phyloP scores from a whole-genome alignment of 441 rosid genomes.

The Eutrema salsugineum region DNA sequence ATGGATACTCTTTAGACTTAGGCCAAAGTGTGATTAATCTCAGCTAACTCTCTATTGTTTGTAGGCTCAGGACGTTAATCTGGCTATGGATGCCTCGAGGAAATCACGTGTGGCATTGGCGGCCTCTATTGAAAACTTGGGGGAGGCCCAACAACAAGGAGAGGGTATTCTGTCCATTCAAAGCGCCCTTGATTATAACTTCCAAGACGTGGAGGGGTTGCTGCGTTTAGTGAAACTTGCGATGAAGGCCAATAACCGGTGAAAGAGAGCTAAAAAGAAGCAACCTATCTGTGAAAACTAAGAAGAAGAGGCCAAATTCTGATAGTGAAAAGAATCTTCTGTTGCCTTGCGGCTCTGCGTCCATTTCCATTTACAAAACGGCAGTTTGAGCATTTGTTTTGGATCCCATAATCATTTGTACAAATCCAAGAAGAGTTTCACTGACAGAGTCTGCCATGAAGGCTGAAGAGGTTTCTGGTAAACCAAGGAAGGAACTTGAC shows the following conservation, averaged over 20 bases:
- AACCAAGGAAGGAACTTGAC: conserved; percentile 20
- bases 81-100: conserved; percentile 94
- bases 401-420: conserved; percentile 19
- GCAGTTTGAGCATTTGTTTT: conserved; percentile 1
- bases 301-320: conserved; percentile 24
- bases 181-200: conserved; percentile 91
- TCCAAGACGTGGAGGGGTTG: conserved; percentile 85
- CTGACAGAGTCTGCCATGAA: conserved; percentile 10
- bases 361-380: not conserved
- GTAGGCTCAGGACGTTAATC: conserved; percentile 82
- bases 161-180: conserved; percentile 64
- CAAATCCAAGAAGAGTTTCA: conserved; percentile 16
- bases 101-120: conserved; percentile 69
- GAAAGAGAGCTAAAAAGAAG: conserved; percentile 21
- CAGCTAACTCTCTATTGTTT: conserved; percentile 22
- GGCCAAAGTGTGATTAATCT: conserved; percentile 9
- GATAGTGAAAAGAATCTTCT: conserved; percentile 3
- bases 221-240: conserved; percentile 83
- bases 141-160: conserved; percentile 43
- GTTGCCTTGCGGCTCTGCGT: conserved; percentile 18
- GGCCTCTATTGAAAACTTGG: conserved; percentile 49
- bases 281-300: conserved; percentile 27
- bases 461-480: conserved; percentile 18
- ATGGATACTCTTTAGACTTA: conserved; percentile 2
- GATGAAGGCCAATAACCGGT: conserved; percentile 69